Evolutionary conservation across 495 filamentous ascomycete species (phyloP).

Genomic region (Neohortaea acidophila): DNA sequence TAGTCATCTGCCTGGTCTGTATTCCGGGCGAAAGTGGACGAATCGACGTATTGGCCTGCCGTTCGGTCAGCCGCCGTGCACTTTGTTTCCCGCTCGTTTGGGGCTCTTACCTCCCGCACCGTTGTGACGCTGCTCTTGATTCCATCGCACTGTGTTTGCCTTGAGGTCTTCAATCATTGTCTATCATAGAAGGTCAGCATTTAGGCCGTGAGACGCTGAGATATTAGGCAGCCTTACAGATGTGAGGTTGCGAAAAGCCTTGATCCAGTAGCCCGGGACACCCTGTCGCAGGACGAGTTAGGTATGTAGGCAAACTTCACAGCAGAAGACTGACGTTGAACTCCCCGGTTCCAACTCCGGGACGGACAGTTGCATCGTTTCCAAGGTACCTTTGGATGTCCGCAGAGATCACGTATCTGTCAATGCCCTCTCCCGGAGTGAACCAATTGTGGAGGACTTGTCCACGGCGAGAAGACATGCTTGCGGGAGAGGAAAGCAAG

Average conservation of each 20-base stretch:
- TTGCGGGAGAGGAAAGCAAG: neutral
- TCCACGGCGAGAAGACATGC: neutral
- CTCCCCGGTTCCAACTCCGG: conserved; percentile 38
- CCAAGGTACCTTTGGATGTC: conserved; percentile 91
- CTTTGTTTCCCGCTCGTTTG: conserved; percentile 4
- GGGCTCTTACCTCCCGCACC: conserved; percentile 16
- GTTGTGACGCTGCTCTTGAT: conserved; percentile 35
- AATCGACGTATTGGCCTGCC: conserved; percentile 10
- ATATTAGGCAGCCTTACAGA: conserved; percentile 42
- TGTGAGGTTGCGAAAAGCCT: conserved; percentile 74
- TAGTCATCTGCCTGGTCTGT: neutral
- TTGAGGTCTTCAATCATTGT: conserved; percentile 82
- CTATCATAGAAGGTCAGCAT: conserved; percentile 29
- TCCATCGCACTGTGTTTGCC: conserved; percentile 67
- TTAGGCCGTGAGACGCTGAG: conserved; percentile 13
- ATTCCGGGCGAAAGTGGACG: conserved; percentile 4
- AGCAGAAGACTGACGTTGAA: conserved; percentile 48
- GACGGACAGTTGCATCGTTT: conserved; percentile 78
- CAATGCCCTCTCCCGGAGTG: conserved; percentile 76
- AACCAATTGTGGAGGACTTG: conserved; percentile 35
- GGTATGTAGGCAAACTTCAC: neutral
- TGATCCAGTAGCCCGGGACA: conserved; percentile 67
- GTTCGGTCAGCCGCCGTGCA: conserved; percentile 17
- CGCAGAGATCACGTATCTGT: conserved; percentile 83
- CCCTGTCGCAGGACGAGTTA: conserved; percentile 35